Base-by-base conservation (phyloP, 495 filamentous ascomycete genomes). In the Tuber microsphaerosporum region DNA sequence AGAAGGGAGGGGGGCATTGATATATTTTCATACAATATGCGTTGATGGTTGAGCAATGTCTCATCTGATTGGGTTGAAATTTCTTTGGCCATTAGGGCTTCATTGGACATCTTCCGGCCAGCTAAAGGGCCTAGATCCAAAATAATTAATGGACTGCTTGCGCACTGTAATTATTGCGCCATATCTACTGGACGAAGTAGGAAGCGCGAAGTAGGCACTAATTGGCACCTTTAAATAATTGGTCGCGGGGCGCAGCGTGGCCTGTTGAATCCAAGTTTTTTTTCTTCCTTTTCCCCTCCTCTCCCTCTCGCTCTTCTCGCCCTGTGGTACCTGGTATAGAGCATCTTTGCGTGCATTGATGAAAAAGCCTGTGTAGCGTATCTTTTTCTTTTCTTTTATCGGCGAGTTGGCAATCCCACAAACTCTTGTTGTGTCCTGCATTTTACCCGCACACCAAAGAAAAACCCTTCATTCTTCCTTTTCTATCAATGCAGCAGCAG, bases 151-250 rank as follows among this genome's bases (percentile, higher is more conserved):
- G 31, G 56, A 65, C 31, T 5, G 26, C 56, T 65, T 34, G 56
- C 56, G 4, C 39, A 41, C 34, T 34, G 56, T 34, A 65, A 34
- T 65, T 65, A 65, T 65, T 65, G 56, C 56, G 31, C 56, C 56
- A 65, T 65, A 65, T 34, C 56, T 65, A 65, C 56, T 65, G 26
- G 56, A 34, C 12, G 56, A 31, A 65, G 56, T 16, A 19, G 14
- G 26, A 65, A 65, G 26, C 12, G 5, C 34, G 56, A 8, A 34
- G 26, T 65, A 65, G 26, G 56, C 56, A 65, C 26, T 26, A 65
- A 65, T 65, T 65, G 26, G 56, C 56, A 31, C 56, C 56, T 65
- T 65, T 65, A 65, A 65, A 34, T 65, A 65, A 34, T 31, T 65
- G 56, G 56, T 65, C 26, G 12, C 56, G 34, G 56, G 14, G n/a